These are phyloP conservation scores for Arabidopsis arenosa DNA, from an alignment of 345 rosid species.

Conservation along the genomic window DNA sequence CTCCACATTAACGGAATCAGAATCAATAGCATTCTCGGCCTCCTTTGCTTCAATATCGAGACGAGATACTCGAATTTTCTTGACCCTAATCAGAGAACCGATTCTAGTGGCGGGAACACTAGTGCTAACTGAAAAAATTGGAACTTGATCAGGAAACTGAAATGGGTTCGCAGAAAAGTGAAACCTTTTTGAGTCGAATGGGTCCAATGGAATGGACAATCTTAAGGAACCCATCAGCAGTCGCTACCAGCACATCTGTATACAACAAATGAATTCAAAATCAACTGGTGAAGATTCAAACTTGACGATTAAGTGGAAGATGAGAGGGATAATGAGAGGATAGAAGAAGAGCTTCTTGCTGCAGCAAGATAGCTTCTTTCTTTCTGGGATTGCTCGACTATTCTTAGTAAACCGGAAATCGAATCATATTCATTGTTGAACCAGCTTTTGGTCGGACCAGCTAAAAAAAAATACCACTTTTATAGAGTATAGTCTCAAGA, in stretches of 20 bases:
- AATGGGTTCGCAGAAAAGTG: slow-evolving; percentile 49
- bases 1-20: slow-evolving; percentile 4
- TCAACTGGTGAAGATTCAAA: neutral
- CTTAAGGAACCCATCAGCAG: slow-evolving; percentile 63
- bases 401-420: slow-evolving; percentile 26
- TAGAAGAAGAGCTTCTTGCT: slow-evolving; percentile 3
- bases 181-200: slow-evolving; percentile 61
- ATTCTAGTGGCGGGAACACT: slow-evolving; percentile 43
- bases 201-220: slow-evolving; percentile 52
- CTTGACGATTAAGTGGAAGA: neutral
- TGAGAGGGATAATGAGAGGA: slow-evolving; percentile 31
- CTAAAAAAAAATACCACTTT: too few relatives aligned
- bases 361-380: neutral
- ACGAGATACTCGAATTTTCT: slow-evolving; percentile 50
- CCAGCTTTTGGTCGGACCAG: slow-evolving; percentile 22
- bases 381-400: neutral
- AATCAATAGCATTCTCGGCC: slow-evolving; percentile 38
- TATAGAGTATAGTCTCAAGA: too few relatives aligned
- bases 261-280: neutral
- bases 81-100: slow-evolving; percentile 48
- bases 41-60: slow-evolving; percentile 48
- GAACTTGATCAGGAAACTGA: slow-evolving; percentile 49
- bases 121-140: slow-evolving; percentile 49
- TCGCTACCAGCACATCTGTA: slow-evolving; percentile 18
- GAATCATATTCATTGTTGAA: neutral